Percentiles rank a stretch among this genome's conserved stretches.
phyloP scores from a whole-genome alignment of 2,329 filamentous ascomycete genomes.

The Achaetomium macrosporum region DNA sequence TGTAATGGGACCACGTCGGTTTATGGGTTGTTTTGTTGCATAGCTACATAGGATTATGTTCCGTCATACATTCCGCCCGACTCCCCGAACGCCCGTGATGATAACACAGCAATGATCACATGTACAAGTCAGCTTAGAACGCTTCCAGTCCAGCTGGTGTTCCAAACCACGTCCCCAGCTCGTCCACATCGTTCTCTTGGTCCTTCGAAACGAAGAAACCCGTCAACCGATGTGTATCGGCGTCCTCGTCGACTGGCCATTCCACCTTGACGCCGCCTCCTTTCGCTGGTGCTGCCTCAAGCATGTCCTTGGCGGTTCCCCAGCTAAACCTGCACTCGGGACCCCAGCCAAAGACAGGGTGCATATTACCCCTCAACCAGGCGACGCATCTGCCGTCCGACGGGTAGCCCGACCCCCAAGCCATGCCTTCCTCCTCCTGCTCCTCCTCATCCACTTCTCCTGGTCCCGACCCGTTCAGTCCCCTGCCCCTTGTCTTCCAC shows the following conservation, averaged over 20 bases:
- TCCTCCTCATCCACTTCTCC: conserved; percentile 29
- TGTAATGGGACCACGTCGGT: conserved; percentile 4
- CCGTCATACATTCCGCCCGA: neutral
- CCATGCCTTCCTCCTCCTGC: conserved; percentile 38
- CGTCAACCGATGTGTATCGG: conserved; percentile 62
- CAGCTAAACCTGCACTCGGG: conserved; percentile 90
- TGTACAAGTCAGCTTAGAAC: conserved; percentile 44
- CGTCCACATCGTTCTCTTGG: conserved; percentile 48
- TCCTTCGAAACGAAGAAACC: conserved; percentile 59
- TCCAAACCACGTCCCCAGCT: conserved; percentile 80
- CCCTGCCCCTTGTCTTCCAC: conserved; percentile 41
- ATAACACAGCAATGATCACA: conserved; percentile 8
- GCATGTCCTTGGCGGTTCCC: conserved; percentile 89
- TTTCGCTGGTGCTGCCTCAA: conserved; percentile 67
- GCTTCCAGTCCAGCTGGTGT: conserved; percentile 62
- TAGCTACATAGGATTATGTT: conserved; percentile 15
- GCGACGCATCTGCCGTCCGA: conserved; percentile 72
- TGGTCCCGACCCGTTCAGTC: conserved; percentile 17
- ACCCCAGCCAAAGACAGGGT: conserved; percentile 93
- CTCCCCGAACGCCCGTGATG: conserved; percentile 13
- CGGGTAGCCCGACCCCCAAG: conserved; percentile 91
- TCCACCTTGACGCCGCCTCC: conserved; percentile 65
- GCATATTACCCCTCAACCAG: conserved; percentile 84
- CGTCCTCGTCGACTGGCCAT: conserved; percentile 74
- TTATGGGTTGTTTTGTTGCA: conserved; percentile 7